These are phyloP conservation scores for Peltaster fructicola DNA, from an alignment of 2,329 filamentous ascomycete species.

Conservation along the genomic window DNA sequence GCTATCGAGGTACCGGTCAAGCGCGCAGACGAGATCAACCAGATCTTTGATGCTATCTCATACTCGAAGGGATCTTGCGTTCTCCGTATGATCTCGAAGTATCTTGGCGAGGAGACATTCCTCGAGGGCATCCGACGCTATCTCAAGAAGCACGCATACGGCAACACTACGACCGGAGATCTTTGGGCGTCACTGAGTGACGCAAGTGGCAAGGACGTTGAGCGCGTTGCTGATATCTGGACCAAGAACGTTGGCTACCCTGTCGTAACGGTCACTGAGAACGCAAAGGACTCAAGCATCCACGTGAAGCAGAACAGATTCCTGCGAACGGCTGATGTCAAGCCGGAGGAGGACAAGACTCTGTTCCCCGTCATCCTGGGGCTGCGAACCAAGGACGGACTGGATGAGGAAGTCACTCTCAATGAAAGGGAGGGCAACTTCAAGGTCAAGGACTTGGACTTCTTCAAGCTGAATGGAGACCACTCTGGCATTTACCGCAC, in stretches of 20 bases:
- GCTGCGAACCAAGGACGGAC: constrained; percentile 64
- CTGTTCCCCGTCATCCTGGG: constrained; percentile 82
- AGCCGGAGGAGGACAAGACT: constrained; percentile 77
- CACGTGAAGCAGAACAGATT: constrained; percentile 90
- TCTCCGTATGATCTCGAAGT: constrained; percentile 91
- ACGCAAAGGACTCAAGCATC: constrained; percentile 52
- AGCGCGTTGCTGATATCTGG: constrained; percentile 87
- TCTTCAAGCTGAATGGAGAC: constrained; percentile 94
- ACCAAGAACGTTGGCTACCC: constrained; percentile 93
- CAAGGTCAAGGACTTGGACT: constrained; percentile 61
- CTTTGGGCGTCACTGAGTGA: constrained; percentile 77
- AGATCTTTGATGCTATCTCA: constrained; percentile 95
- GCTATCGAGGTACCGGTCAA: constrained; percentile 94
- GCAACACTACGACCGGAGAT: constrained; percentile 81
- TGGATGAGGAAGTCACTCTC: constrained; percentile 61
- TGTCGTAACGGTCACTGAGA: constrained; percentile 71
- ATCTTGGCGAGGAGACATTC: constrained; percentile 81
- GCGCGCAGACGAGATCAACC: constrained; percentile 87
- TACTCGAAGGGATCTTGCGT: constrained; percentile 96
- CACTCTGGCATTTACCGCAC: constrained; percentile 88
- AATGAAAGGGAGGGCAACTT: constrained; percentile 57
- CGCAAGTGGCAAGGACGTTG: constrained; percentile 79
- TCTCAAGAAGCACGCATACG: constrained; percentile 90
- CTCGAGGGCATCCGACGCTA: constrained; percentile 82
- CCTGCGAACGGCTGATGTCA: constrained; percentile 78